Base-by-base conservation (phyloP, 129 eudicot genomes). In the Gnaphalium uliginosum region DNA sequence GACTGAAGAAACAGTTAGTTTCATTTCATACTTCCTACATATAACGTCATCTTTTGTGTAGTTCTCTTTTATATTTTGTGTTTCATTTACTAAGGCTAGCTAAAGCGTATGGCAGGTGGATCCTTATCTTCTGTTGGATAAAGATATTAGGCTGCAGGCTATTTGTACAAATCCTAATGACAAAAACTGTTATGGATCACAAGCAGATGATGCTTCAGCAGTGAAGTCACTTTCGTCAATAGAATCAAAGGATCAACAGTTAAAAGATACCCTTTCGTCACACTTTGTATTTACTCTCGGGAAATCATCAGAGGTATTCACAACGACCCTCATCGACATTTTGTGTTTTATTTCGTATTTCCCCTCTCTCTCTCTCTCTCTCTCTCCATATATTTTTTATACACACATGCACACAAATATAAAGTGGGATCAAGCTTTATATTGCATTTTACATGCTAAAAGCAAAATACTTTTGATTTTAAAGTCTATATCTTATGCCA, bases 111-210 rank as follows among this genome's bases (percentile, higher is more conserved):
- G 72, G 33, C 83, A 91, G 97, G 83, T 80, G 83, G 94, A 91
- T 82, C 97, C 97, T 43, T 86, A 78, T 83, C 91, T 91, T 73
- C 79, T 79, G 69, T 73, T 91, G 87, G 88, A 82, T 76, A 94
- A 91, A 79, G 88, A 83, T 76, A 59, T 82, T 35, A 84, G 73
- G 84, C 88, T 91, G 37, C 86, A 81, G 57, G 87, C 83, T 8
- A 75, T 79, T 56, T 54, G 57, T 79, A 32, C 81, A 53, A 56
- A 71, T 66, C 75, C 76, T 17, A 58, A 76, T 37, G 78, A 61
- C 26, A 71, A 81, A 29, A 72, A 78, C 27, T 62, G 58, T 48
- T 81, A 85, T 69, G 92, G 83, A 61, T 86, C 92, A 33, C 82
- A 64, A 50, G 78, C 70, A 51, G 86, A 89, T 86, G 92, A 83